Percentiles rank a stretch among this genome's conserved stretches.
Conservation (phyloP, 1,284 basidiomycete genomes). For the Phellopilus nigrolimitatus region DNA sequence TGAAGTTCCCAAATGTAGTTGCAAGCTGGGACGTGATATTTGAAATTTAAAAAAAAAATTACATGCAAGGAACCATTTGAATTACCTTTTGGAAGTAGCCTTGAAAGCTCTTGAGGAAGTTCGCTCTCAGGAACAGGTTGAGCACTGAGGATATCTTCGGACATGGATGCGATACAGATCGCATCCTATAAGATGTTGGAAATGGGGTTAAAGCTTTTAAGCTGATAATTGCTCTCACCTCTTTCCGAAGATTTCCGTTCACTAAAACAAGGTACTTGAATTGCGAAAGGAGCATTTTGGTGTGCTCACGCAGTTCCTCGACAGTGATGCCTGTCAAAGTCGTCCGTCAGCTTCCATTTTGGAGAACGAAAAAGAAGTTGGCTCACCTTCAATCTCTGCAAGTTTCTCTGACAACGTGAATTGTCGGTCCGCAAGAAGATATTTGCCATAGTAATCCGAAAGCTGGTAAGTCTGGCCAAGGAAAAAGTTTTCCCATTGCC, state of each 20-base stretch:
- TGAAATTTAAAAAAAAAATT: too few species aligned
- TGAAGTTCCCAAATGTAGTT: conserved; percentile 67
- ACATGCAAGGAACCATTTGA: conserved; percentile 20
- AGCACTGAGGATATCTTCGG: conserved; percentile 65
- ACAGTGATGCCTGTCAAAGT: conserved; percentile 53
- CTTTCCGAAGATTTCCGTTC: conserved; percentile 81
- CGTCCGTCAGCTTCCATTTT: conserved; percentile 1
- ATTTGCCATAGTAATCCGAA: conserved; percentile 74
- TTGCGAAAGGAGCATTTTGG: conserved; percentile 57
- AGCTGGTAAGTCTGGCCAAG: conserved; percentile 82
- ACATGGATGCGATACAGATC: conserved; percentile 63
- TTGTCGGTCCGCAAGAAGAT: conserved; percentile 64
- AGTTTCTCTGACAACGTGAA: conserved; percentile 85
- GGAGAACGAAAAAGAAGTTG: conserved; percentile 9
- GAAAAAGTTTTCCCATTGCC: conserved; percentile 84
- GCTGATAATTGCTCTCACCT: conserved; percentile 43
- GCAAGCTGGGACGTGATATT: conserved; percentile 58
- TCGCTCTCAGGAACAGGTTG: conserved; percentile 53
- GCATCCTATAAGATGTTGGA: conserved; percentile 55
- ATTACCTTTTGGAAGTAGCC: conserved; percentile 67
- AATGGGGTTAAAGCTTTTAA: background rate
- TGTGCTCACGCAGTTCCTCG: conserved; percentile 71
- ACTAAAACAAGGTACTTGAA: conserved; percentile 76
- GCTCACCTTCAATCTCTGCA: conserved; percentile 70
- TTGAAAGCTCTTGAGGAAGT: conserved; percentile 51